Evolutionary conservation across 352 stramenopile genomes (phyloP).

Genomic region (Peronospora belbahrii): DNA sequence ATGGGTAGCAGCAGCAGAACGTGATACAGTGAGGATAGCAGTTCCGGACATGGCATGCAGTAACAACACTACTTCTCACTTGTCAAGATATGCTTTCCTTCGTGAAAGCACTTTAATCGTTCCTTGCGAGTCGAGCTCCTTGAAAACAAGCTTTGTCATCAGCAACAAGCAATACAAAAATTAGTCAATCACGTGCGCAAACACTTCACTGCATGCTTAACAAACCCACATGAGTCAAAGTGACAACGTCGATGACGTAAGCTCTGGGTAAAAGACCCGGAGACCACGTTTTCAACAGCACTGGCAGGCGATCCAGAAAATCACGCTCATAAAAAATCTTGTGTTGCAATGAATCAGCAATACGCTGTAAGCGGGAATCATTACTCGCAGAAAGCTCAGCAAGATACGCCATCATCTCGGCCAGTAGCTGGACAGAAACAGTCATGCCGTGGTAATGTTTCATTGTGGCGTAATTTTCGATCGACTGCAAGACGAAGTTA

Average conservation of each 20-base stretch:
- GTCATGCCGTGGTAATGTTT: constrained; percentile 84
- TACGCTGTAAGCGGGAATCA: constrained; percentile 69
- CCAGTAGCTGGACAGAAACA: constrained; percentile 63
- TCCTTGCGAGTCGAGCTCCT: constrained; percentile 76
- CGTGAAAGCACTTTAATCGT: constrained; percentile 79
- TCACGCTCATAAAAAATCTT: constrained; percentile 87
- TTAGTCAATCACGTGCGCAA: constrained; percentile 1
- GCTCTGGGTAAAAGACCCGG: constrained; percentile 52
- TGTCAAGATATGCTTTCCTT: constrained; percentile 55
- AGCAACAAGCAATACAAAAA: not conserved
- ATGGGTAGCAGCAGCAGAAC: not conserved
- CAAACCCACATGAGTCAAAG: constrained; percentile 68
- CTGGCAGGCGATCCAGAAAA: constrained; percentile 74
- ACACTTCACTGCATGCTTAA: not conserved
- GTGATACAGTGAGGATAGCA: constrained; percentile 4
- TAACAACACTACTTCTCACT: constrained; percentile 16
- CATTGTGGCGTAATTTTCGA: constrained; percentile 72
- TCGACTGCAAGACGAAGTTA: constrained; percentile 85
- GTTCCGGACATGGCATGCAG: not conserved
- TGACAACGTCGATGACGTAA: constrained; percentile 78
- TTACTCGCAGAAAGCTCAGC: constrained; percentile 61
- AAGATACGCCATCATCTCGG: constrained; percentile 84
- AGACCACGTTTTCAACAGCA: constrained; percentile 75
- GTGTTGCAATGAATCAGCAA: constrained; percentile 80
- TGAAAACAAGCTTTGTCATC: constrained; percentile 63